Percentiles rank a stretch among this genome's conserved stretches.
These are phyloP conservation scores for Ajuga chamaepitys DNA, from an alignment of 257 asterid genomes.

Conservation along the genomic window DNA sequence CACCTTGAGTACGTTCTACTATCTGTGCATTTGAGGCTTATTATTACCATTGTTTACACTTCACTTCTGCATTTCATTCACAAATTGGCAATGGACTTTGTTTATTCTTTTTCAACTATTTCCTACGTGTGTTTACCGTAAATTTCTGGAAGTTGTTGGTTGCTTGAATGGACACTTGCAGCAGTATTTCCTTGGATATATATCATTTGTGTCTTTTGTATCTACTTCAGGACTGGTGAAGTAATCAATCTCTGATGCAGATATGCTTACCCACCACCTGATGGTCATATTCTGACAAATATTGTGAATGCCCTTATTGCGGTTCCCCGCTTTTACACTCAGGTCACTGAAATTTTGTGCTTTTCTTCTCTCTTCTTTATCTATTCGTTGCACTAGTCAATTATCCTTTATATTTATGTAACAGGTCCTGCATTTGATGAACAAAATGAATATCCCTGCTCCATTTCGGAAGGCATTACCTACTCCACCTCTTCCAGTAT, in stretches of 20 bases:
- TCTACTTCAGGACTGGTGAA: background rate
- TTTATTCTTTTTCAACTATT: background rate
- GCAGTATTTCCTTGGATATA: conserved; percentile 1
- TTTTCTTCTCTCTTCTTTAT: background rate
- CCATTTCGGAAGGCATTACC: conserved; percentile 90
- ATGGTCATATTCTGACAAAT: conserved; percentile 84
- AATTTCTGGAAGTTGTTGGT: background rate
- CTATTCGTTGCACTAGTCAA: background rate
- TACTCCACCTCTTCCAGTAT: conserved; percentile 75
- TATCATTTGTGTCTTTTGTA: background rate
- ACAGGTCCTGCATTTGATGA: conserved; percentile 98
- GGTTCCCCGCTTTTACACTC: conserved; percentile 94
- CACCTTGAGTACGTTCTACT: conserved; percentile 67
- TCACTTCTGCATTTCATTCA: background rate
- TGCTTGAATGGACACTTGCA: conserved; percentile 6
- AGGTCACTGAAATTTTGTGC: conserved; percentile 34
- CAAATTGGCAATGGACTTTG: background rate
- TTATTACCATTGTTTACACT: background rate
- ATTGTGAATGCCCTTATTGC: conserved; percentile 95
- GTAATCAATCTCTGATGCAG: conserved; percentile 34
- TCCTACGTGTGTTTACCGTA: background rate
- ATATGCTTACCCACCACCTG: conserved; percentile 93
- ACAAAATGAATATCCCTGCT: conserved; percentile 98
- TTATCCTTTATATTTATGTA: background rate
- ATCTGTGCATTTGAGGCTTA: background rate